Conservation (phyloP, 352 stramenopile genomes). For the Phytopythium mirpurense region DNA sequence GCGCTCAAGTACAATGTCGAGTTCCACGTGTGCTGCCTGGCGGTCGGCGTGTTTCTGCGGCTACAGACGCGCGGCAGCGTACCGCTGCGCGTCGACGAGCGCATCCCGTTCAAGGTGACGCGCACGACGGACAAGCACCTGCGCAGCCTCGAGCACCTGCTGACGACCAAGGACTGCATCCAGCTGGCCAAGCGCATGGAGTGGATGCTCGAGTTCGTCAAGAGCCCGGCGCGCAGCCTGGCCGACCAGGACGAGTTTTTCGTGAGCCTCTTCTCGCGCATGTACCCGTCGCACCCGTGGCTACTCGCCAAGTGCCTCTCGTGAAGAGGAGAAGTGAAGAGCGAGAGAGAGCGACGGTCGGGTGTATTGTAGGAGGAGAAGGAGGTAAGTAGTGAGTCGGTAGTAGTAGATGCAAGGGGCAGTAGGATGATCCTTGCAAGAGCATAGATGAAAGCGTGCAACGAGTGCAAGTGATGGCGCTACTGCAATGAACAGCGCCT, state of each 20-base stretch:
- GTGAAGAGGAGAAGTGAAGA: too few species aligned
- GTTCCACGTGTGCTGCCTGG: constrained; percentile 74
- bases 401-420: not conserved
- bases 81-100: constrained; percentile 63
- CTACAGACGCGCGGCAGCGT: constrained; percentile 71
- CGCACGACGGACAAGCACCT: constrained; percentile 79
- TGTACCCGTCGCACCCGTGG: constrained; percentile 78
- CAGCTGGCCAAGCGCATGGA: constrained; percentile 70
- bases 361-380: not conserved
- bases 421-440: too few species aligned
- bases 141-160: constrained; percentile 56
- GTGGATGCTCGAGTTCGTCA: constrained; percentile 62
- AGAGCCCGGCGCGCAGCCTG: constrained; percentile 59
- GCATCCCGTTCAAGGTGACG: constrained; percentile 75
- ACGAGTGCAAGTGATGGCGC: too few species aligned
- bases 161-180: constrained; percentile 78
- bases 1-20: constrained; percentile 72
- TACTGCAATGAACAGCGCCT: too few species aligned
- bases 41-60: constrained; percentile 69
- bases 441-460: too few species aligned
- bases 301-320: constrained; percentile 66
- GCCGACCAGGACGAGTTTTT: constrained; percentile 86
- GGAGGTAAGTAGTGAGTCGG: not conserved
- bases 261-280: constrained; percentile 75
- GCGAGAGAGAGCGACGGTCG: not conserved